Conservation (phyloP, 1,139 yeast species). For the Eremothecium sinecaudum region DNA sequence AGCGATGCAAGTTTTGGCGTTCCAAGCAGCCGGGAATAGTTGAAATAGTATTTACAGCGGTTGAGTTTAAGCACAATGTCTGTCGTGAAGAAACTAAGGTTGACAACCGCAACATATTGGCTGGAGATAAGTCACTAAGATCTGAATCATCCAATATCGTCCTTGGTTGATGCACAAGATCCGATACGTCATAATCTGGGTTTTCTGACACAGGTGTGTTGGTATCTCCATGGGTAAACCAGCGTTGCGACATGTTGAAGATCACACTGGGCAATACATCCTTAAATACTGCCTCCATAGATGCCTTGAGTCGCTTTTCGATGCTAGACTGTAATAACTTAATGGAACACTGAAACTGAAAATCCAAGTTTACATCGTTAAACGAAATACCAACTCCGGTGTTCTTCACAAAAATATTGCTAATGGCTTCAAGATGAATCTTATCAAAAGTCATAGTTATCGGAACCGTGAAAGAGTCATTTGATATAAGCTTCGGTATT, state of each 20-base stretch:
- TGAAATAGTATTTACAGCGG: conserved; percentile 33
- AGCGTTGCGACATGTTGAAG: conserved; percentile 29
- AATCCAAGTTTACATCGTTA: conserved; percentile 30
- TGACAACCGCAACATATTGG: conserved; percentile 61
- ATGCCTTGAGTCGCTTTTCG: conserved; percentile 28
- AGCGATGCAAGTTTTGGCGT: conserved; percentile 32
- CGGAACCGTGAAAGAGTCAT: conserved; percentile 31
- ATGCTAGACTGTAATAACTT: conserved; percentile 29
- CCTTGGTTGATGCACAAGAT: conserved; percentile 8
- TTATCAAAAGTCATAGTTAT: conserved; percentile 30
- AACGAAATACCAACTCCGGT: conserved; percentile 31
- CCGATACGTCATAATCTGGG: background rate
- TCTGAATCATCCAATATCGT: conserved; percentile 23
- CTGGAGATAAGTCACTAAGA: conserved; percentile 44
- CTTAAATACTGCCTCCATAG: conserved; percentile 29
- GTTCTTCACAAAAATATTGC: conserved; percentile 28
- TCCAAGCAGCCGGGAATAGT: conserved; percentile 32
- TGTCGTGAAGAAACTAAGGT: conserved; percentile 71
- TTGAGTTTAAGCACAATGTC: conserved; percentile 60
- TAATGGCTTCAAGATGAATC: conserved; percentile 29
- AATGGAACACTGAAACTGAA: conserved; percentile 31
- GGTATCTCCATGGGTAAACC: conserved; percentile 20
- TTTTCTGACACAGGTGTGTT: conserved; percentile 2
- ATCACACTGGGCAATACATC: conserved; percentile 29
- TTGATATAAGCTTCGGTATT: conserved; percentile 27